Conservation (phyloP, 2,329 filamentous ascomycete genomes). For the Neodidymelliopsis sp. region DNA sequence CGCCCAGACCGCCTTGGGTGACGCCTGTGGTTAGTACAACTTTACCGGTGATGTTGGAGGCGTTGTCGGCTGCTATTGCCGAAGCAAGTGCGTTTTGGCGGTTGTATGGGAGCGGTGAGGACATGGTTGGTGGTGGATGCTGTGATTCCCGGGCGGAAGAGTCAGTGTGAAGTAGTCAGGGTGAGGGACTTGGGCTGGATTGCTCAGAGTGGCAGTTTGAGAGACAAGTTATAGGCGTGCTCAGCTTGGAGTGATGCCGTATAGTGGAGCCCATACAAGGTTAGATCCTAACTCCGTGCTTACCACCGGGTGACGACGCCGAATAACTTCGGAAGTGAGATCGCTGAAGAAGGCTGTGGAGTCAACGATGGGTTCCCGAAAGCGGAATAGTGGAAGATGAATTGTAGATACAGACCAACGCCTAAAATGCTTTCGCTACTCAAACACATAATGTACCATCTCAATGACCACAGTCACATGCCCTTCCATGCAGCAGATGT, state of each 20-base stretch:
- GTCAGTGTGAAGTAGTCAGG: neutral
- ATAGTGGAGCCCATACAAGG: neutral
- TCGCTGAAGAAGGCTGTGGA: too few species aligned
- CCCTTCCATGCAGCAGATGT: conserved; percentile 34
- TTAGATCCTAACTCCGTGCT: too few species aligned
- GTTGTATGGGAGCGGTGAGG: conserved; percentile 31
- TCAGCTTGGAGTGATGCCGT: neutral
- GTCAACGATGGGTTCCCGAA: too few species aligned
- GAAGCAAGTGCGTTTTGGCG: conserved; percentile 32
- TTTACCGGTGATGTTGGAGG: conserved; percentile 55
- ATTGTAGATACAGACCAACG: too few species aligned
- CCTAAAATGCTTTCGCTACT: conserved; percentile 11
- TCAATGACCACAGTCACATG: conserved; percentile 42
- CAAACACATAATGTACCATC: neutral
- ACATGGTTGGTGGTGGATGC: neutral
- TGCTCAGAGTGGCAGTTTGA: neutral
- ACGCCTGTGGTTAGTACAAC: conserved; percentile 49
- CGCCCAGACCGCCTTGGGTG: conserved; percentile 38
- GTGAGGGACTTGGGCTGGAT: neutral
- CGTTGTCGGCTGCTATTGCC: conserved; percentile 51
- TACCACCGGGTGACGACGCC: too few species aligned
- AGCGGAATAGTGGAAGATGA: too few species aligned
- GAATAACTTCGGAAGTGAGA: too few species aligned
- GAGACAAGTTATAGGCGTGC: neutral
- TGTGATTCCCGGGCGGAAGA: neutral